Base-by-base conservation (phyloP, 495 filamentous ascomycete genomes). In the Hyphodiscus hymeniophilus region DNA sequence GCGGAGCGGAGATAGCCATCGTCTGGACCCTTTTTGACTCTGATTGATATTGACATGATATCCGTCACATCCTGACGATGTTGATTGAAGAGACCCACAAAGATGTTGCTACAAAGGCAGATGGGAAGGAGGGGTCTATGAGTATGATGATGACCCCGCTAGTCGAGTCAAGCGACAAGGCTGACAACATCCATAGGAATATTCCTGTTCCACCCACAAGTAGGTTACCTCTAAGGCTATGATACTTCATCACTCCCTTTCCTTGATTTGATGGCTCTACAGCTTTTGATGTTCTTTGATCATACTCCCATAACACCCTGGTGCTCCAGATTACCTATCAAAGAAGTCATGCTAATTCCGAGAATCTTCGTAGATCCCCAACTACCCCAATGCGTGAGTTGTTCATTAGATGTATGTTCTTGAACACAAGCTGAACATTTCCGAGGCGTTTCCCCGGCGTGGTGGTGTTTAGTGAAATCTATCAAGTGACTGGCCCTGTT, bases 401-500 rank as follows among this genome's bases (percentile, higher is more conserved):
- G 10, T 28, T 10, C 10, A 28, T 10, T 59, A 50, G 31, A 15
- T 44, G 22, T 54, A 3, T 21, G 13, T 16, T 31, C 30, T 38
- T 33, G 32, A 22, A 58, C 24, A 22, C n/a, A n/a, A 41, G 21
- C 48, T 60, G 43, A 65, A 58, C 48, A 42, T 50, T 54, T 41
- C 40, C 42, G 47, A 77, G 74, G 39, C 79, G 83, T 40, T 97
- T 95, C 61, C 91, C 90, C 0, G 91, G 87, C 20, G 86, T 97
- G 1, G 85, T 88, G 6, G 68, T 95, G 34, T 97, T 95, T 64
- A 89, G 84, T 61, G 90, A 96, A 68, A 96, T 96, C 55, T 96
- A 96, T 60, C 90, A 96, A 81, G 90, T 96, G 12, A 95, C 90
- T 48, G 91, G 91, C 0, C 91, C 91, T 2, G 91, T 97, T 16